A percentile compares a stretch with the other conserved stretches of the same genome.
Conservation (phyloP, 192 early-diverging fungal genomes). For the Chytriomyces sp. region DNA sequence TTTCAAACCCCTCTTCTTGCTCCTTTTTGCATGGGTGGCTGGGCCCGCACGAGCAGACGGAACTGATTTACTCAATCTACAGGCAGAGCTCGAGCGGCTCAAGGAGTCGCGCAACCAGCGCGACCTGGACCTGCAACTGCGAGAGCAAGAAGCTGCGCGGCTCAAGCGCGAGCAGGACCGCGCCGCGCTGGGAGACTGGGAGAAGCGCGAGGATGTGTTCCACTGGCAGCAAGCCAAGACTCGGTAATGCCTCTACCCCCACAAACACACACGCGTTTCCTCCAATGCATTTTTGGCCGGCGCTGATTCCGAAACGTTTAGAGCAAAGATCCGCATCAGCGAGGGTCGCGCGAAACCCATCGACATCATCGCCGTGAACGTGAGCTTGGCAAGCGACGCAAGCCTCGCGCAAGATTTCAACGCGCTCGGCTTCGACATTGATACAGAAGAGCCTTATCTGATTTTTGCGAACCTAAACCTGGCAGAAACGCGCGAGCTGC, state of each 20-base stretch:
- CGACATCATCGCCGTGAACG: conserved; percentile 89
- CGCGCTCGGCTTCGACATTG: conserved; percentile 76
- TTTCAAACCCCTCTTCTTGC: conserved; percentile 20
- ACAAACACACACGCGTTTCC: not conserved
- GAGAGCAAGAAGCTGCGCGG: conserved; percentile 75
- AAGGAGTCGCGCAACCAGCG: conserved; percentile 78
- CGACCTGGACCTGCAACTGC: conserved; percentile 75
- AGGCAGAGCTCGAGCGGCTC: conserved; percentile 79
- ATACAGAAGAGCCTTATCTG: conserved; percentile 84
- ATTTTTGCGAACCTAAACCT: conserved; percentile 72
- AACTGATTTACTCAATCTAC: too few relatives aligned
- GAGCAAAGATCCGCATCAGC: conserved; percentile 88
- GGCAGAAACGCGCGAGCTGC: conserved; percentile 75
- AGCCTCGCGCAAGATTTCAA: conserved; percentile 70
- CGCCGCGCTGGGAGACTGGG: conserved; percentile 94
- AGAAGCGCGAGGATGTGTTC: conserved; percentile 90
- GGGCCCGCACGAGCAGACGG: too few relatives aligned
- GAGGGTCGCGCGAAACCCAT: conserved; percentile 87
- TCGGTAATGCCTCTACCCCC: conserved; percentile 35
- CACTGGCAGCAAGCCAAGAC: conserved; percentile 88
- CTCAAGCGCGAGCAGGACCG: conserved; percentile 84
- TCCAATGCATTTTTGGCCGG: not conserved
- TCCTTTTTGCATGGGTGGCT: too few relatives aligned
- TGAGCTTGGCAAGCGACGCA: conserved; percentile 74
- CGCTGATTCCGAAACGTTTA: too few relatives aligned